phyloP scores from a whole-genome alignment of 495 filamentous ascomycete genomes.

The Tuber brumale region DNA sequence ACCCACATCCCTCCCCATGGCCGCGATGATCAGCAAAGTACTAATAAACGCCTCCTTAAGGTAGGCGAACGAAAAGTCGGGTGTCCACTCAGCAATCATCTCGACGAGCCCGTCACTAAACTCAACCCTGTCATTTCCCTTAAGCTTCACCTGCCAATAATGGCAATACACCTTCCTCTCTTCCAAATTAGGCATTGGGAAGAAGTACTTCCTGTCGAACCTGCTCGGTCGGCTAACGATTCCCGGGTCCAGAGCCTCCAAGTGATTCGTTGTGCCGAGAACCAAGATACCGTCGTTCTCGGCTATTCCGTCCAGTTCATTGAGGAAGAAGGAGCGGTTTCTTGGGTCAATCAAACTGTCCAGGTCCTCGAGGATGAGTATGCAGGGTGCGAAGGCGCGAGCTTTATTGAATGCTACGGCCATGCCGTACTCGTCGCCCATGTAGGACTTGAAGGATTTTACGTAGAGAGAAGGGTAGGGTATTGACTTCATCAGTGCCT shows the following conservation, averaged over 20 bases:
- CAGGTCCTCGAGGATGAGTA: conserved; percentile 61
- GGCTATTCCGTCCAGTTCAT: conserved; percentile 64
- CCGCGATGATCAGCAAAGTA: conserved; percentile 51
- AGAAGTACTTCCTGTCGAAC: conserved; percentile 61
- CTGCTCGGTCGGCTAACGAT: conserved; percentile 59
- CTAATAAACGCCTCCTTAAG: conserved; percentile 61
- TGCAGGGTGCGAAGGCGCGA: conserved; percentile 48
- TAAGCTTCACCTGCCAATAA: conserved; percentile 55
- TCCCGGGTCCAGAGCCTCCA: conserved; percentile 56
- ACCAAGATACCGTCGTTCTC: conserved; percentile 62
- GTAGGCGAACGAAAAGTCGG: conserved; percentile 60
- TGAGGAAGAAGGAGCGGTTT: conserved; percentile 61
- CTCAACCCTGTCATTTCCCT: conserved; percentile 50
- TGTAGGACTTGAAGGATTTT: conserved; percentile 46
- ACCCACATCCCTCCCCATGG: conserved; percentile 19
- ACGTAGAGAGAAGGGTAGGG: conserved; percentile 52
- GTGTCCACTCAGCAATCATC: conserved; percentile 54
- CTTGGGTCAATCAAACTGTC: conserved; percentile 54
- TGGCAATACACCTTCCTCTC: conserved; percentile 54
- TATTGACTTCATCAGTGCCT: conserved; percentile 59
- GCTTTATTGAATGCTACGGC: conserved; percentile 50
- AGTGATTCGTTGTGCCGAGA: conserved; percentile 58
- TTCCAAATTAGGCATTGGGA: conserved; percentile 50
- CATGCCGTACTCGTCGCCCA: conserved; percentile 48
- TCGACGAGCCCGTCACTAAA: conserved; percentile 52